Evolutionary conservation across 2,329 filamentous ascomycete species (phyloP).

Genomic region (Arthrocladium fulminans): DNA sequence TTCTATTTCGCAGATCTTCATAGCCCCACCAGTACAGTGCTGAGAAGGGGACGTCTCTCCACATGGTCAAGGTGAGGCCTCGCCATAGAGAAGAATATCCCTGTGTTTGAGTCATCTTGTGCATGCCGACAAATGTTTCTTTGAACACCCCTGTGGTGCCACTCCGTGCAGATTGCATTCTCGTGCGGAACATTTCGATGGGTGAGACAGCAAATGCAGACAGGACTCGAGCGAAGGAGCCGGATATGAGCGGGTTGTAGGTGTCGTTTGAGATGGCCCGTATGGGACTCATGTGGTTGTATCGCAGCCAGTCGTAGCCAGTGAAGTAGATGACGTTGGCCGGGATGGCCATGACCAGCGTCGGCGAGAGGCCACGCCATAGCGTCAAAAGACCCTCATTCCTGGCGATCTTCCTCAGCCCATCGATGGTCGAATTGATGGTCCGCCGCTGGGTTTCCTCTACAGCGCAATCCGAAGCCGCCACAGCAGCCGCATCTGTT

Average conservation of each 20-base stretch:
- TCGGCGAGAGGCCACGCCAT: conserved; percentile 92
- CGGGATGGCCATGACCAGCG: conserved; percentile 84
- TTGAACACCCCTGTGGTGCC: conserved; percentile 58
- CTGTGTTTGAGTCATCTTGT: conserved; percentile 66
- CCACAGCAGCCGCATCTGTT: conserved; percentile 36
- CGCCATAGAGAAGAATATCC: conserved; percentile 84
- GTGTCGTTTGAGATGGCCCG: conserved; percentile 53
- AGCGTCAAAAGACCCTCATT: conserved; percentile 81
- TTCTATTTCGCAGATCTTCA: conserved; percentile 63
- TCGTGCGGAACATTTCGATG: conserved; percentile 87
- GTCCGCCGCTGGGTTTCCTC: conserved; percentile 75
- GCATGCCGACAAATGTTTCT: conserved; percentile 66
- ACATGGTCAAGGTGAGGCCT: conserved; percentile 80
- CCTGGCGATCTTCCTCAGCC: conserved; percentile 83
- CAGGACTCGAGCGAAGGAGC: conserved; percentile 65
- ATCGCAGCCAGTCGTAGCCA: conserved; percentile 90
- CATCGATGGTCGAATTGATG: conserved; percentile 86
- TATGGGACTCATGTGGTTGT: conserved; percentile 63
- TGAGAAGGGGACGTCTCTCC: conserved; percentile 95
- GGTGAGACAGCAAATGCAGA: conserved; percentile 79
- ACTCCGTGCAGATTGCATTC: conserved; percentile 69
- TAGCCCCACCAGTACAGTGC: conserved; percentile 98
- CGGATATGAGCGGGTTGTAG: conserved; percentile 72
- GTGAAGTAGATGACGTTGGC: conserved; percentile 98
- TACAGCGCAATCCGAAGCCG: conserved; percentile 65